Conservation (phyloP, 179 eudicot species). For the Spergularia azorica region DNA sequence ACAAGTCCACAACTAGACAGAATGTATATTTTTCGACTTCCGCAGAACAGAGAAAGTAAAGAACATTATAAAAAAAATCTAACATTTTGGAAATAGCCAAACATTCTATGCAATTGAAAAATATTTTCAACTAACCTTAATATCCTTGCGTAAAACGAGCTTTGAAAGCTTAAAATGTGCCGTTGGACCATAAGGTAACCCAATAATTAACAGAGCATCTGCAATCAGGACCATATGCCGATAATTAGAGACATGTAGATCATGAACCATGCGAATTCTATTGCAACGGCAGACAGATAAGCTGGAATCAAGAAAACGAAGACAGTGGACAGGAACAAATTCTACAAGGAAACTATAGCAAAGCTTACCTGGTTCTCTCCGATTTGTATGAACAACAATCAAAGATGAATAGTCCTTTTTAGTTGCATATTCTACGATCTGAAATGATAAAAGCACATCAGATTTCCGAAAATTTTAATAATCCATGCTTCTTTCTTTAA, state of each 20-base stretch:
- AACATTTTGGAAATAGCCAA: not conserved
- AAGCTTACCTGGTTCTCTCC: constrained; percentile 89
- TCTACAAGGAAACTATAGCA: not conserved
- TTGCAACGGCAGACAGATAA: not conserved
- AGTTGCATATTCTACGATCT: constrained; percentile 88
- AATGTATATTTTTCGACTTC: too few species aligned
- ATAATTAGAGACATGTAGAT: too few species aligned
- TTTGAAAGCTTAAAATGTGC: constrained; percentile 95
- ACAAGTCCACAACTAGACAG: too few species aligned
- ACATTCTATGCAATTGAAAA: not conserved
- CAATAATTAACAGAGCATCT: constrained; percentile 87
- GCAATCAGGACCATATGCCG: not conserved
- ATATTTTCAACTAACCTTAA: constrained; percentile 53
- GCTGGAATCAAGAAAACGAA: too few species aligned
- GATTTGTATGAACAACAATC: constrained; percentile 87
- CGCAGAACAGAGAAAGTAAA: not conserved
- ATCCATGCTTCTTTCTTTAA: not conserved
- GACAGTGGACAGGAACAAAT: not conserved
- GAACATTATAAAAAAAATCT: not conserved
- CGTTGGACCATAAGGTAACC: constrained; percentile 96
- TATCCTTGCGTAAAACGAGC: constrained; percentile 83
- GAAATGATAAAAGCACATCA: constrained; percentile 24
- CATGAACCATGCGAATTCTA: too few species aligned
- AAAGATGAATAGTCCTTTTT: constrained; percentile 81
- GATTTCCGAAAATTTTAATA: not conserved